A percentile compares a stretch with the other conserved stretches of the same genome.
Conservation (phyloP, 768 basidiomycete genomes). For the Lentinula lateritia region DNA sequence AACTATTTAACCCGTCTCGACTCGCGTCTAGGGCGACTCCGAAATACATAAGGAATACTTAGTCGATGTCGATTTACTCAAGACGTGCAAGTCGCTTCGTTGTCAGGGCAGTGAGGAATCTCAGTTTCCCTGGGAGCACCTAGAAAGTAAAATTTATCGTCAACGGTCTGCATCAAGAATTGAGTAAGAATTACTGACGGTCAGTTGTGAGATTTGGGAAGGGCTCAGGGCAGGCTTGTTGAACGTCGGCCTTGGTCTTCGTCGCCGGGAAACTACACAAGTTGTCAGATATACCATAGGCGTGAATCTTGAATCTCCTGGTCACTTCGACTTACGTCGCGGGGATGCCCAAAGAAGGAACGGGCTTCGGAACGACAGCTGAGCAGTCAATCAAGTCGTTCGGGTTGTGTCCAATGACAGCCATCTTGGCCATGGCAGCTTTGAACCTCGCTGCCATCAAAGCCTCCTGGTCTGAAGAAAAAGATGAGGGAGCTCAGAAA, state of each 20-base stretch:
- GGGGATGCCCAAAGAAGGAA: constrained; percentile 14
- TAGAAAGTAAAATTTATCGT: neutral
- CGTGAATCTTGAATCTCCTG: no score
- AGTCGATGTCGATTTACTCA: neutral
- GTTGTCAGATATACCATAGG: neutral
- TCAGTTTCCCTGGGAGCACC: neutral
- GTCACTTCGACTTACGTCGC: neutral
- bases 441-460: constrained; percentile 9
- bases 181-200: neutral
- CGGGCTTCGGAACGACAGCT: constrained; percentile 13
- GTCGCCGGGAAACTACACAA: constrained; percentile 1
- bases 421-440: constrained; percentile 14
- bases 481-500: neutral
- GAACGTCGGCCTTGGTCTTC: constrained; percentile 1
- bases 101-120: neutral
- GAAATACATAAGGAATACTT: no score
- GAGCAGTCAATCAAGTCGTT: constrained; percentile 14
- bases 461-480: constrained; percentile 4
- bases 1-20: no score
- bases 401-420: constrained; percentile 13
- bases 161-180: neutral
- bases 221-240: neutral
- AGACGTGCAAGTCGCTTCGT: neutral
- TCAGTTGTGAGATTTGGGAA: constrained; percentile 2
- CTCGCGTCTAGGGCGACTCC: no score